These are phyloP conservation scores for Colletotrichum siamense DNA, from an alignment of 2,329 filamentous ascomycete genomes.

Conservation along the genomic window DNA sequence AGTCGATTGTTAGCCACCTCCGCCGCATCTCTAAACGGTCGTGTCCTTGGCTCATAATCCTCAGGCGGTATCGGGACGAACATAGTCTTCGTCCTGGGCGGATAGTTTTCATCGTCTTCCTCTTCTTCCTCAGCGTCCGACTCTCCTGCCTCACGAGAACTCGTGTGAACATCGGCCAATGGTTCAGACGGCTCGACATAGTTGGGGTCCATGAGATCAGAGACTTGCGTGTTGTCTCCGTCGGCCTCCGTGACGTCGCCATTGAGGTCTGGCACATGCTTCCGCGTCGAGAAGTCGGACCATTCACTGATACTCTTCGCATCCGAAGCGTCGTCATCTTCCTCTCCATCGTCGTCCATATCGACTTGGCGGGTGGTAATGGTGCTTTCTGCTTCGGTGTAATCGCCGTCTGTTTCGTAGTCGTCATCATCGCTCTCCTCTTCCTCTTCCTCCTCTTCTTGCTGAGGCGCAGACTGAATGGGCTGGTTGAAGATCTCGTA, in stretches of 20 bases:
- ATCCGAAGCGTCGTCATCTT: slow-evolving; percentile 55
- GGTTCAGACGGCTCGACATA: slow-evolving; percentile 32
- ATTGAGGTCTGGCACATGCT: slow-evolving; percentile 65
- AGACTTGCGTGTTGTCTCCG: slow-evolving; percentile 42
- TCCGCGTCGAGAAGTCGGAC: slow-evolving; percentile 84
- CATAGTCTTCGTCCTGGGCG: slow-evolving; percentile 62
- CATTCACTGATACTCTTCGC: slow-evolving; percentile 77
- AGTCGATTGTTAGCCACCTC: slow-evolving; percentile 87
- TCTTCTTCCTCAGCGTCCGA: slow-evolving; percentile 35
- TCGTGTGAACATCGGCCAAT: slow-evolving; percentile 32
- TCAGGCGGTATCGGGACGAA: slow-evolving; percentile 85
- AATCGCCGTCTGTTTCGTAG: slow-evolving; percentile 76
- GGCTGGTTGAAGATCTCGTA: slow-evolving; percentile 97
- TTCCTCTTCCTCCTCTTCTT: slow-evolving; percentile 40
- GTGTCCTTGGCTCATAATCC: slow-evolving; percentile 80
- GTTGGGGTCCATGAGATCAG: slow-evolving; percentile 44
- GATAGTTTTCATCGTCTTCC: slow-evolving; percentile 38
- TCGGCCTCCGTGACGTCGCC: slow-evolving; percentile 36
- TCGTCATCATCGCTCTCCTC: slow-evolving; percentile 67
- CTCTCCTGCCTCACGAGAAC: slow-evolving; percentile 19
- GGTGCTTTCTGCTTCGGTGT: slow-evolving; percentile 85
- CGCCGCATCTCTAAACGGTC: slow-evolving; percentile 80
- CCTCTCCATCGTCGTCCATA: slow-evolving; percentile 44
- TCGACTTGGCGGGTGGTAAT: slow-evolving; percentile 74
- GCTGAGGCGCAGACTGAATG: slow-evolving; percentile 45